phyloP scores from a whole-genome alignment of 306 rosid genomes.

The Quercus berberidifolia region DNA sequence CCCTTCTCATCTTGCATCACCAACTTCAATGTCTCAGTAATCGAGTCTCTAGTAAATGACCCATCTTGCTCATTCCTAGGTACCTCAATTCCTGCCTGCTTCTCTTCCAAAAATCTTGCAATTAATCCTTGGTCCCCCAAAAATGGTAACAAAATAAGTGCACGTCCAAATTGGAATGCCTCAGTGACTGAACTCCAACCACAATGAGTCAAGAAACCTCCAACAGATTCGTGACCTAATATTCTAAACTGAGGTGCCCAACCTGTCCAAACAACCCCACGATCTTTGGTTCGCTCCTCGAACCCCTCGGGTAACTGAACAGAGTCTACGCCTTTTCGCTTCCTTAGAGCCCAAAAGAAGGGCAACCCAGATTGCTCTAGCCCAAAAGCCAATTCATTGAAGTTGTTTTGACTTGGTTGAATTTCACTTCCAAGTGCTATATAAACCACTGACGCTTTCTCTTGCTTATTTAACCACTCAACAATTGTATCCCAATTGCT shows the following conservation, averaged over 20 bases:
- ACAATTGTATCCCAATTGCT: background rate
- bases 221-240: slow-evolving; percentile 21
- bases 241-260: slow-evolving; percentile 35
- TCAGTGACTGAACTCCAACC: slow-evolving; percentile 36
- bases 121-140: slow-evolving; percentile 9
- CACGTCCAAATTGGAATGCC: slow-evolving; percentile 7
- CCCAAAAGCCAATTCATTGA: slow-evolving; percentile 27
- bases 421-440: slow-evolving; percentile 32
- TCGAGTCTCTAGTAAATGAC: slow-evolving; percentile 4
- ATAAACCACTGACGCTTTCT: slow-evolving; percentile 19
- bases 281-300: background rate
- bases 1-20: slow-evolving; percentile 20
- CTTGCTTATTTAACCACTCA: slow-evolving; percentile 32
- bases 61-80: slow-evolving; percentile 5
- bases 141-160: slow-evolving; percentile 24
- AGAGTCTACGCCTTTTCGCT: background rate
- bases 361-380: slow-evolving; percentile 19
- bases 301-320: slow-evolving; percentile 5
- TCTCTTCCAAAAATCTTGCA: slow-evolving; percentile 1
- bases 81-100: background rate
- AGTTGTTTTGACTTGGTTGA: slow-evolving; percentile 9
- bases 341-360: slow-evolving; percentile 26
- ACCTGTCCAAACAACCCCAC: slow-evolving; percentile 9
- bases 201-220: slow-evolving; percentile 28
- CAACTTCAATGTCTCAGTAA: slow-evolving; percentile 9